Evolutionary conservation across 345 rosid genomes (phyloP).

Genomic region (Combretum micranthum): DNA sequence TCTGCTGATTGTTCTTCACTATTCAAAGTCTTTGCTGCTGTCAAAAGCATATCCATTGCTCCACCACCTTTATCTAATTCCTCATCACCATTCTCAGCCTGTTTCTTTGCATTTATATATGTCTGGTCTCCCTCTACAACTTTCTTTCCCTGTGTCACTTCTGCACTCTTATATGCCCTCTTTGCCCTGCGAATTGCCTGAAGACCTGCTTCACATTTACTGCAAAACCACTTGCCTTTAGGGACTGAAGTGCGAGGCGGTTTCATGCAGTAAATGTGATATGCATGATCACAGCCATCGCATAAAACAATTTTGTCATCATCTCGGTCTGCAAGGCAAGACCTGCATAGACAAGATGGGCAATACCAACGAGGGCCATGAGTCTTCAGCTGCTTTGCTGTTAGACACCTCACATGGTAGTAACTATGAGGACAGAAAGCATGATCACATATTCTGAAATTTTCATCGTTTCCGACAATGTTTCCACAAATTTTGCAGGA

Average conservation of each 20-base stretch:
- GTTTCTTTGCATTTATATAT: constrained; percentile 10
- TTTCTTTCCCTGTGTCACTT: constrained; percentile 9
- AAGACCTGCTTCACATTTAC: constrained; percentile 50
- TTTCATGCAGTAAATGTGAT: constrained; percentile 76
- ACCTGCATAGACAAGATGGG: constrained; percentile 84
- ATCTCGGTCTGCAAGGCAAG: constrained; percentile 68
- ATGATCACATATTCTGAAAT: constrained; percentile 53
- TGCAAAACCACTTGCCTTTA: constrained; percentile 75
- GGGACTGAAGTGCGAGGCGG: constrained; percentile 60
- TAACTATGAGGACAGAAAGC: constrained; percentile 50
- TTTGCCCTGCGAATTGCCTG: constrained; percentile 38
- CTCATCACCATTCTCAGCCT: constrained; percentile 15
- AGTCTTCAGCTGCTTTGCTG: constrained; percentile 45
- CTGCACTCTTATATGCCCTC: constrained; percentile 32
- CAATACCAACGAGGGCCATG: constrained; percentile 77
- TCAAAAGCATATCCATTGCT: constrained; percentile 75
- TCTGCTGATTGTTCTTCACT: constrained; percentile 37
- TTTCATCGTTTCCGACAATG: constrained; percentile 32
- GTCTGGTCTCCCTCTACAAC: constrained; percentile 12
- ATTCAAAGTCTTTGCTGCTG: constrained; percentile 64
- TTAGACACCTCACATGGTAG: constrained; percentile 80
- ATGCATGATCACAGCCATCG: constrained; percentile 88
- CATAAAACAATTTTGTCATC: constrained; percentile 76
- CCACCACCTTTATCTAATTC: constrained; percentile 37
- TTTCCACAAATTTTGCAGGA: constrained; percentile 59